phyloP scores from a whole-genome alignment of 139 green algal species.

The Chlorella vulgaris region DNA sequence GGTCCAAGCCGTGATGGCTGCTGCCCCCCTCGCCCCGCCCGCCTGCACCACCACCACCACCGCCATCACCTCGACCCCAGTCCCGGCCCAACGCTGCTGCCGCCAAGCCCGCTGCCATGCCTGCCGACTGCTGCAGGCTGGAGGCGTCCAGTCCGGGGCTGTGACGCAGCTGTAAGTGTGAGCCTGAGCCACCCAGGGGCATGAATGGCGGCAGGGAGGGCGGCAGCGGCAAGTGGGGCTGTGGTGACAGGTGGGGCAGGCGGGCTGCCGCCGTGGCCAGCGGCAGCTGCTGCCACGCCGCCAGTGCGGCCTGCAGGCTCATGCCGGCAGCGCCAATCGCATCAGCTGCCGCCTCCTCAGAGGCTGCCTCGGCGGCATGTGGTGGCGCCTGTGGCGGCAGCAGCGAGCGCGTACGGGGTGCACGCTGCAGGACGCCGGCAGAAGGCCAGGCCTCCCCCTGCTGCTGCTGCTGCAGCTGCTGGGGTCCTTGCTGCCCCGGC shows the following conservation, averaged over 20 bases:
- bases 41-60: not conserved
- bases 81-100: not conserved
- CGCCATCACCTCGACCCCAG: not conserved
- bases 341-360: not conserved
- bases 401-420: no score
- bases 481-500: no score
- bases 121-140: not conserved
- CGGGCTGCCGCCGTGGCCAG: not conserved
- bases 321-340: no score
- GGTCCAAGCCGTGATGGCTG: not conserved
- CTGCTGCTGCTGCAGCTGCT: not conserved
- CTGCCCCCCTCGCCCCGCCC: no score
- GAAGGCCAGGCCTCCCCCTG: not conserved
- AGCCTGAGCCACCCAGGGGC: not conserved
- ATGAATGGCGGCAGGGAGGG: constrained; percentile 7
- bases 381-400: constrained; percentile 1
- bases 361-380: constrained; percentile 1
- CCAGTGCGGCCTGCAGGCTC: not conserved
- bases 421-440: not conserved
- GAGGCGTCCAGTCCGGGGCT: no score
- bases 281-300: constrained; percentile 10
- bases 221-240: not conserved
- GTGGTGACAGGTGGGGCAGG: not conserved
- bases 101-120: not conserved
- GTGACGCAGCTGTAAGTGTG: no score